Evolutionary conservation across 805 yeast genomes (phyloP).

Genomic region (Schwanniomyces pseudopolymorphus): DNA sequence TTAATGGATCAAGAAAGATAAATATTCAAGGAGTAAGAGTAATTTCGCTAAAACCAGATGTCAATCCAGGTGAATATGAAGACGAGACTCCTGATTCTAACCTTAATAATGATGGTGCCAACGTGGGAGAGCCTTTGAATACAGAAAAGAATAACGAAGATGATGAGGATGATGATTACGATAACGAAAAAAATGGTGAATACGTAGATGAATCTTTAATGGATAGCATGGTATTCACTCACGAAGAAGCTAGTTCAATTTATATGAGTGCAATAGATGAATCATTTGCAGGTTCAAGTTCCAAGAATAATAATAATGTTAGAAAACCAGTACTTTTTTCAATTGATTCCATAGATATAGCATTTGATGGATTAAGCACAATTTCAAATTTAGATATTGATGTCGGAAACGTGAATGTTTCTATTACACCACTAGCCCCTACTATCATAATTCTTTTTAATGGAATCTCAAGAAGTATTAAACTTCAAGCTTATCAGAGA

Average conservation of each 20-base stretch:
- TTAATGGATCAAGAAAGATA: constrained; percentile 47
- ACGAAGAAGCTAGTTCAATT: constrained; percentile 65
- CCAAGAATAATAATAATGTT: background rate
- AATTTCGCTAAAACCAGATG: constrained; percentile 39
- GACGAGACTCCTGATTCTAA: constrained; percentile 1
- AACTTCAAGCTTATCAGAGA: constrained; percentile 30
- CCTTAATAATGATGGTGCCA: constrained; percentile 3
- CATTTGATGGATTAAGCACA: constrained; percentile 48
- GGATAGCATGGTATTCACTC: constrained; percentile 64
- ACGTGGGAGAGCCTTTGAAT: constrained; percentile 1
- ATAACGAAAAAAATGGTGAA: constrained; percentile 20
- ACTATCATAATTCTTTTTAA: constrained; percentile 35
- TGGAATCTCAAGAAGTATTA: constrained; percentile 35
- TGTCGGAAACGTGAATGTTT: constrained; percentile 39
- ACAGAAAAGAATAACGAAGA: constrained; percentile 19
- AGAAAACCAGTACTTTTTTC: constrained; percentile 19
- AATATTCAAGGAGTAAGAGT: constrained; percentile 40
- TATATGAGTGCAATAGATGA: constrained; percentile 81
- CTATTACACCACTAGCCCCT: constrained; percentile 45
- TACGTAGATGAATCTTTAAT: constrained; percentile 46
- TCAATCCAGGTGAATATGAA: constrained; percentile 26
- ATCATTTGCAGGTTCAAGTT: constrained; percentile 22
- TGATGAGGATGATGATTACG: constrained; percentile 18
- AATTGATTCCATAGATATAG: constrained; percentile 37
- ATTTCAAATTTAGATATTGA: constrained; percentile 37